Conservation (phyloP, 305 asterid genomes). For the Solanum hybrid region DNA sequence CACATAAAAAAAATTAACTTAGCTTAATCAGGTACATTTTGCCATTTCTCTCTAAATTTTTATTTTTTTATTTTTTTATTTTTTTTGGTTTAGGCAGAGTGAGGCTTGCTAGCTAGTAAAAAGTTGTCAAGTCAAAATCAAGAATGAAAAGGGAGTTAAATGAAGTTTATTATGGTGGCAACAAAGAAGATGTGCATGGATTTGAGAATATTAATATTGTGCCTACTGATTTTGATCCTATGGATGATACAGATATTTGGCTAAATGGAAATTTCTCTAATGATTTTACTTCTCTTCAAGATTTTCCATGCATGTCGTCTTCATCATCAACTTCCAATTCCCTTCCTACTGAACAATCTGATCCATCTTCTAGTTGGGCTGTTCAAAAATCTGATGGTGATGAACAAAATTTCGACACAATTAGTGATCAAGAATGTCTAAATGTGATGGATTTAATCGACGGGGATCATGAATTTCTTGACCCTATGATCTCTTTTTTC, state of each 20-base stretch:
- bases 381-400: constrained; percentile 8
- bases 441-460: constrained; percentile 26
- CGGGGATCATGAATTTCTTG: constrained; percentile 55
- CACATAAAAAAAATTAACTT: background rate
- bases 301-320: constrained; percentile 89
- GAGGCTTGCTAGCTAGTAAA: background rate
- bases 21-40: background rate
- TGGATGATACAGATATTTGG: constrained; percentile 13
- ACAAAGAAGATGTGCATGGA: background rate
- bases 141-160: background rate
- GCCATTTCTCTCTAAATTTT: background rate
- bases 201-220: background rate
- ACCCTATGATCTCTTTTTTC: constrained; percentile 46
- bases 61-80: background rate
- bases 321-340: constrained; percentile 57
- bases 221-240: background rate
- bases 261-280: constrained; percentile 33
- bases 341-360: constrained; percentile 19
- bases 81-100: background rate
- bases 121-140: background rate
- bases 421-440: constrained; percentile 35
- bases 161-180: background rate
- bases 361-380: background rate
- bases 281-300: constrained; percentile 37
- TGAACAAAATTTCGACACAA: constrained; percentile 10